Base-by-base conservation (phyloP, 345 rosid species). In the Orychophragmus violaceus region DNA sequence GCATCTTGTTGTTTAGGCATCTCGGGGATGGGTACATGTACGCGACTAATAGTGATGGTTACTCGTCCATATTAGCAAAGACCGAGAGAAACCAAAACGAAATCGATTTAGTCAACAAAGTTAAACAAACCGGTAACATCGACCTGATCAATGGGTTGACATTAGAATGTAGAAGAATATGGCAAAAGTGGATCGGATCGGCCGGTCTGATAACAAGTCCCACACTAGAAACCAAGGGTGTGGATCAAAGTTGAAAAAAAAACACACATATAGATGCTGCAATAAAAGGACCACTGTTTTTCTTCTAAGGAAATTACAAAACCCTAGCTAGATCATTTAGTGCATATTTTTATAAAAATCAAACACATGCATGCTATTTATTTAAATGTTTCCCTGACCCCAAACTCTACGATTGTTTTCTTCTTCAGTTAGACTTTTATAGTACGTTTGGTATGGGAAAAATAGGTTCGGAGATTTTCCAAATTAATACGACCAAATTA, bases 231-330 rank as follows among this genome's bases (percentile, higher is more conserved):
- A 72, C 66, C 35, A 65, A 72, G 66, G 35, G 76, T 29, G 76
- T 65, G 76, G 76, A 64, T 72, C 76, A 65, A 65, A 57, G 71
- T 72, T 72, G 76, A 58, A 64, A 55, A 58, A 64, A 55, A 53
- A 46, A 6, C 48, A 64, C 21, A 62, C 46, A 58, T 13, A 71
- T 37, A 58, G 61, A 72, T 55, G 61, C 66, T 39, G 61, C 61
- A 37, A 64, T 39, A 3, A 46, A 28, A 21, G 76, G 76, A 72
- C 76, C 76, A 72, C 66, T 50, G 17, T 29, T 49, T 57, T 58
- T 64, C 8, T 57, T 58, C 61, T 65, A 64, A 63, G 24, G 27
- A 63, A 42, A 22, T 46, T 65, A 42, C 13, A 72, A 65, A 72
- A 65, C 66, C 76, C 71, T 72, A 57, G 54, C 35, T 72, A 37